Conservation (phyloP, 768 basidiomycete species). For the Phaffia tasmanica region DNA sequence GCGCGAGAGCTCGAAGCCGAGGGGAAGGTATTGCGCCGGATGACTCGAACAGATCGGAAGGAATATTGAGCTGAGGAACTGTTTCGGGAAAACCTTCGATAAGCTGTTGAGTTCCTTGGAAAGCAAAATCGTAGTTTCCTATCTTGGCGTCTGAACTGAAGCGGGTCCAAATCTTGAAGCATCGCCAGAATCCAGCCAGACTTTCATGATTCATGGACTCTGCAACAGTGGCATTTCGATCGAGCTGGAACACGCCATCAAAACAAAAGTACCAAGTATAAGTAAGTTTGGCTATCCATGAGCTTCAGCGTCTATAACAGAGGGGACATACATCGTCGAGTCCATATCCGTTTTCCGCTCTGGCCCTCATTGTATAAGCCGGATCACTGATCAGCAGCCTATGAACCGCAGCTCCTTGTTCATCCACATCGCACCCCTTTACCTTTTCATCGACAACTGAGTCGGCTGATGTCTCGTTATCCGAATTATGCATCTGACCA, state of each 20-base stretch:
- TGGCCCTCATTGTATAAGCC: neutral
- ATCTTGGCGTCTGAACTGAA: too few relatives aligned
- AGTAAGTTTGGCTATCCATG: too few relatives aligned
- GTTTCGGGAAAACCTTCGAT: too few relatives aligned
- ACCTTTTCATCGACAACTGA: neutral
- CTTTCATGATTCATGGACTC: neutral
- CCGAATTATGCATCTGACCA: too few relatives aligned
- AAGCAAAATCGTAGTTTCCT: too few relatives aligned
- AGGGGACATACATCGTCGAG: slow-evolving; percentile 4
- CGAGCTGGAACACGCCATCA: neutral
- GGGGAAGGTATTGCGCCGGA: too few relatives aligned
- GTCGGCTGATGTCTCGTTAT: neutral
- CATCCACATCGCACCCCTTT: neutral
- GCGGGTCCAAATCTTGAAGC: slow-evolving; percentile 4
- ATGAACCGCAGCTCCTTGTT: neutral
- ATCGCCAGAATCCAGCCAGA: slow-evolving; percentile 12
- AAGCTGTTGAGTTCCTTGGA: too few relatives aligned
- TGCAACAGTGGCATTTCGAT: neutral
- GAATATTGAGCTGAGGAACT: too few relatives aligned
- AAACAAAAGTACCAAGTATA: neutral
- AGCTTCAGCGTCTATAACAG: neutral
- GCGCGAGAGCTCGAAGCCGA: too few relatives aligned
- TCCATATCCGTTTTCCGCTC: slow-evolving; percentile 10
- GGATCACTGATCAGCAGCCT: neutral
- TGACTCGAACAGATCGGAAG: too few relatives aligned